phyloP scores from a whole-genome alignment of 768 basidiomycete genomes.

The Suillus subluteus region DNA sequence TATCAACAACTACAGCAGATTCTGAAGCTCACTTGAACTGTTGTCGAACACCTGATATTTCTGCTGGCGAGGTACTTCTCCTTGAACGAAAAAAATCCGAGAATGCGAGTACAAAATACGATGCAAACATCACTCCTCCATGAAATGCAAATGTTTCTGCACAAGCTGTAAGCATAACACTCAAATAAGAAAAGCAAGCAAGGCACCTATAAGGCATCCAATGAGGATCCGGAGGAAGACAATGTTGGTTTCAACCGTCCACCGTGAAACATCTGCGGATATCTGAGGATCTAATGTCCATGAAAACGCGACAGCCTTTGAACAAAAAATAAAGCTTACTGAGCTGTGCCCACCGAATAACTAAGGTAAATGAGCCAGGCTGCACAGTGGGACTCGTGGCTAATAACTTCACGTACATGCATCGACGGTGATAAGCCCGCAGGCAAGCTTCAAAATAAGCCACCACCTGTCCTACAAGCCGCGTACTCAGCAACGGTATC shows the following conservation, averaged over 20 bases:
- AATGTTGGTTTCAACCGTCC: conserved; percentile 53
- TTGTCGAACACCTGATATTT: conserved; percentile 54
- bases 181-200: background rate
- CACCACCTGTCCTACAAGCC: conserved; percentile 56
- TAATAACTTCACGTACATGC: conserved; percentile 56
- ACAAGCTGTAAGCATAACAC: background rate
- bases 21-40: conserved; percentile 57
- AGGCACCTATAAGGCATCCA: conserved; percentile 65
- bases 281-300: conserved; percentile 42
- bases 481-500: conserved; percentile 7
- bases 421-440: conserved; percentile 63
- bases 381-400: conserved; percentile 12
- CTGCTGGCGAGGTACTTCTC: conserved; percentile 21
- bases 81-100: conserved; percentile 40
- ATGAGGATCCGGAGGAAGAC: conserved; percentile 62
- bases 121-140: conserved; percentile 61
- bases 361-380: conserved; percentile 37
- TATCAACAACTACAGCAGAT: conserved; percentile 8
- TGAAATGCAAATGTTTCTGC: conserved; percentile 81
- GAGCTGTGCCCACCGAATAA: conserved; percentile 79
- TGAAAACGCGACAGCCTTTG: conserved; percentile 1
- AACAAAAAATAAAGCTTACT: conserved; percentile 42
- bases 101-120: conserved; percentile 51
- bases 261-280: conserved; percentile 44
- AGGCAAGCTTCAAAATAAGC: conserved; percentile 62